Evolutionary conservation across 2,329 filamentous ascomycete species (phyloP).

Genomic region (Microcyclospora tardicrescens): DNA sequence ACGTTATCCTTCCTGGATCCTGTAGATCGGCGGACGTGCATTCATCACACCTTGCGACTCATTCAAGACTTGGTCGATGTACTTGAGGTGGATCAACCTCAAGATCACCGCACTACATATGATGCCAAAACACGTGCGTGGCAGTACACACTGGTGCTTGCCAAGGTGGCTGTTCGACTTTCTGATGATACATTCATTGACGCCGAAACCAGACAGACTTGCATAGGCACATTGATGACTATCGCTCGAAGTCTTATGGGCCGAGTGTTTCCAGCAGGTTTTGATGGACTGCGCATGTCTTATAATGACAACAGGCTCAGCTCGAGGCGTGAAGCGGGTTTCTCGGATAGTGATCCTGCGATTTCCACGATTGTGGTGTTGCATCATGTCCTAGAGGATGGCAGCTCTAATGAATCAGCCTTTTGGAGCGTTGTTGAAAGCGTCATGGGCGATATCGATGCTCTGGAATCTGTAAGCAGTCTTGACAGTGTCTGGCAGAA

Average conservation of each 20-base stretch:
- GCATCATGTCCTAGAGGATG: conserved; percentile 28
- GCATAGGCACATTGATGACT: conserved; percentile 21
- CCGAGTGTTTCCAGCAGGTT: conserved; percentile 14
- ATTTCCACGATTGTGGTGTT: conserved; percentile 37
- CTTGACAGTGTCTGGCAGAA: conserved; percentile 29
- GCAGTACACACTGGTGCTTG: conserved; percentile 18
- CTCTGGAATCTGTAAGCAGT: conserved; percentile 14
- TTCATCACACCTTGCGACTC: conserved; percentile 29
- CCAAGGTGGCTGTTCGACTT: conserved; percentile 21
- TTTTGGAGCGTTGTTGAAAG: conserved; percentile 35
- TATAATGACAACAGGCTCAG: conserved; percentile 33
- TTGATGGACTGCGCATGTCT: conserved; percentile 27
- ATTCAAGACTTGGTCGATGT: conserved; percentile 21
- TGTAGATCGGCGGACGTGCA: conserved; percentile 38
- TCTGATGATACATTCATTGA: conserved; percentile 17
- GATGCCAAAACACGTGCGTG: conserved; percentile 2
- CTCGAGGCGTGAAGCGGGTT: conserved; percentile 34
- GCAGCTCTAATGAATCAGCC: conserved; percentile 16
- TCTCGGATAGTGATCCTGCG: conserved; percentile 30
- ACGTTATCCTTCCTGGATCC: conserved; percentile 41
- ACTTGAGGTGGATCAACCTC: conserved; percentile 1
- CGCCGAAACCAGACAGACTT: conserved; percentile 6
- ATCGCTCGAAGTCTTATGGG: conserved; percentile 26
- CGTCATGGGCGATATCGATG: neutral
- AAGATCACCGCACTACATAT: neutral